Percentiles rank a stretch among this genome's conserved stretches.
Conservation (phyloP, 148 eudicot genomes). For the Gaultheria prostrata region DNA sequence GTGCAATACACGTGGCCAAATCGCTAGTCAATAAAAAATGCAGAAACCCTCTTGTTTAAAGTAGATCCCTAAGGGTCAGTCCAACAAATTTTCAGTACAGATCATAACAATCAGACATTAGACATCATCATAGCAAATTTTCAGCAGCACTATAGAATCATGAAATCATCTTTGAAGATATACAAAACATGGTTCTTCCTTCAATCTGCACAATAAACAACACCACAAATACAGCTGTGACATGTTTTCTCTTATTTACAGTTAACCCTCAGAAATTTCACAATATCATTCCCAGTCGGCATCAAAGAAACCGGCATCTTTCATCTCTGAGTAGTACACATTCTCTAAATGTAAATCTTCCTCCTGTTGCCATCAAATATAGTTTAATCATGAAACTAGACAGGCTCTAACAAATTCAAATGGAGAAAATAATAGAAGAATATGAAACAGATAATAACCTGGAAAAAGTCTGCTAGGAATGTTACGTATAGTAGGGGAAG, state of each 20-base stretch:
- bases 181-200: neutral
- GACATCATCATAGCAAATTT: neutral
- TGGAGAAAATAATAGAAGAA: neutral
- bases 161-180: neutral
- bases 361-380: slow-evolving; percentile 37
- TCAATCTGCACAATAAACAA: neutral
- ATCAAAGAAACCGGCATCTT: slow-evolving; percentile 75
- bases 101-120: neutral
- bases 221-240: neutral
- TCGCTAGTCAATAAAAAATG: too few relatives aligned
- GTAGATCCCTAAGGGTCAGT: too few relatives aligned
- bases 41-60: neutral
- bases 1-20: too few relatives aligned
- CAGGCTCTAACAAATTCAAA: neutral
- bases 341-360: slow-evolving; percentile 62
- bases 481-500: slow-evolving; percentile 66
- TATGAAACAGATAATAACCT: slow-evolving; percentile 29
- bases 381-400: neutral
- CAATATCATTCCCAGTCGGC: slow-evolving; percentile 54
- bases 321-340: slow-evolving; percentile 81
- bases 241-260: slow-evolving; percentile 30
- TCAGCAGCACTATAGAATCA: neutral
- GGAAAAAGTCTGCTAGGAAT: slow-evolving; percentile 71
- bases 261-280: neutral
- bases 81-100: neutral